A percentile compares a stretch with the other conserved stretches of the same genome.
Evolutionary conservation across 805 yeast species (phyloP).

Genomic region (Deakozyma indianensis): DNA sequence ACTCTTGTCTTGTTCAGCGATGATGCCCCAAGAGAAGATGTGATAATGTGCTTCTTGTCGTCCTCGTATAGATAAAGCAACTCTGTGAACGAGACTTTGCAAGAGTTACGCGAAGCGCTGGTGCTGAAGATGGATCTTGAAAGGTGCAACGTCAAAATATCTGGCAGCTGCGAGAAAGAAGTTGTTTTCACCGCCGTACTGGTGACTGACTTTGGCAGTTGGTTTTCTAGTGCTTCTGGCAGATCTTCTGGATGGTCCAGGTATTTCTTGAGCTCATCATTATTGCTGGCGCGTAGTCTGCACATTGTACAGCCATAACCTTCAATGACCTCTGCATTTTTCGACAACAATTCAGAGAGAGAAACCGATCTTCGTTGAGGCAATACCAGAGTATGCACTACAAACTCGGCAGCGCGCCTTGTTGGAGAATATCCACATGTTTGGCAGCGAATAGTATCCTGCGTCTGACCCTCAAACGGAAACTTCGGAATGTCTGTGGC

Average conservation of each 20-base stretch:
- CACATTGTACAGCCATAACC: conserved; percentile 67
- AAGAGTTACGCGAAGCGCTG: conserved; percentile 56
- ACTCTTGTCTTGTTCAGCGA: conserved; percentile 20
- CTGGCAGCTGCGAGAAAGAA: conserved; percentile 50
- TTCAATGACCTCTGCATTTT: conserved; percentile 57
- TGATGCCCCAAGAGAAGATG: conserved; percentile 6
- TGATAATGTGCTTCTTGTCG: conserved; percentile 17
- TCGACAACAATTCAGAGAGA: conserved; percentile 39
- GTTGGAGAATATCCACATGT: conserved; percentile 50
- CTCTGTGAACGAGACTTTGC: conserved; percentile 56
- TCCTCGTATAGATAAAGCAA: conserved; percentile 25
- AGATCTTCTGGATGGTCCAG: conserved; percentile 34
- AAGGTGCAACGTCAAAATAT: conserved; percentile 61
- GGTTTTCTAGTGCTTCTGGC: conserved; percentile 25
- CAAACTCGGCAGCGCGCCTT: conserved; percentile 43
- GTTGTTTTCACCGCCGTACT: conserved; percentile 58
- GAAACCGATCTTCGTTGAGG: conserved; percentile 40
- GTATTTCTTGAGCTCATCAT: conserved; percentile 27
- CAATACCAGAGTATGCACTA: conserved; percentile 59
- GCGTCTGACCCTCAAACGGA: conserved; percentile 58
- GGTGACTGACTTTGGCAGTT: conserved; percentile 30
- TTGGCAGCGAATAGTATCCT: conserved; percentile 57
- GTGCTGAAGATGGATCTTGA: conserved; percentile 72
- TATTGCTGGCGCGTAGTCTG: conserved; percentile 27
- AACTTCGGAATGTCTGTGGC: conserved; percentile 35